Evolutionary conservation across 1,284 basidiomycete genomes (phyloP), one percentile per base, ranked within the genome.

Genomic region (Malassezia slooffiae): DNA sequence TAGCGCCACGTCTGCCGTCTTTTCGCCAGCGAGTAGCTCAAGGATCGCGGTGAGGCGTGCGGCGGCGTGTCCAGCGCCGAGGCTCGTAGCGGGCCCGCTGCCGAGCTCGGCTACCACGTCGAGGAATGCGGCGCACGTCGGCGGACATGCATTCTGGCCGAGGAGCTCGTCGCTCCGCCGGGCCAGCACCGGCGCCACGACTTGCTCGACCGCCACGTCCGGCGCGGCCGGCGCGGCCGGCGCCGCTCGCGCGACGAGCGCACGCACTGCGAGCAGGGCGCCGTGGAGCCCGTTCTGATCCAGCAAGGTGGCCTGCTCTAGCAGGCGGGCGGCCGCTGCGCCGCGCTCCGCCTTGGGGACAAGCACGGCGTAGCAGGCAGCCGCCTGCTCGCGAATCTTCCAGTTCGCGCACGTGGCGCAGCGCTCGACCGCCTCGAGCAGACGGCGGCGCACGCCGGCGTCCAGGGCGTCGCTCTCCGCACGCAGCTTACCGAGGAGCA

Each of bases 251-350:
- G 33, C 17, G 6, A 32, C 34, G 11, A 36, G 21, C 11, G 28
- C 24, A 2, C 30, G 36, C 16, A 44, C 22, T 7, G 48, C 22
- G 29, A 61, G 46, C 17, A 65, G 48, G 28, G 41, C 42, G 19
- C 62, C 62, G 13, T 63, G 61, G 10, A 50, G 41, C 7, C 48
- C 47, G 30, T 63, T 63, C 29, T 59, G 58, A 37, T 61, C 52
- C 7, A 28, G 41, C 19, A 51, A 17, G 5, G 34, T 20, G 21
- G 52, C 34, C 5, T 41, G 38, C 5, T 19, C 40, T 13, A 48
- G 16, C 5, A 54, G 20, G 5, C 19, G 34, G 12, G 20, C 28
- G 45, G 45, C n/a, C 34, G 41, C 12, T 8, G 38, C 12, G 36
- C 43, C 3, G 43, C 42, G 20, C 17, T 30, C 16, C 23, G 28